Percentiles rank a stretch among this genome's conserved stretches.
Evolutionary conservation across 2,329 filamentous ascomycete species (phyloP).

Genomic region (Penicillium glabrum): DNA sequence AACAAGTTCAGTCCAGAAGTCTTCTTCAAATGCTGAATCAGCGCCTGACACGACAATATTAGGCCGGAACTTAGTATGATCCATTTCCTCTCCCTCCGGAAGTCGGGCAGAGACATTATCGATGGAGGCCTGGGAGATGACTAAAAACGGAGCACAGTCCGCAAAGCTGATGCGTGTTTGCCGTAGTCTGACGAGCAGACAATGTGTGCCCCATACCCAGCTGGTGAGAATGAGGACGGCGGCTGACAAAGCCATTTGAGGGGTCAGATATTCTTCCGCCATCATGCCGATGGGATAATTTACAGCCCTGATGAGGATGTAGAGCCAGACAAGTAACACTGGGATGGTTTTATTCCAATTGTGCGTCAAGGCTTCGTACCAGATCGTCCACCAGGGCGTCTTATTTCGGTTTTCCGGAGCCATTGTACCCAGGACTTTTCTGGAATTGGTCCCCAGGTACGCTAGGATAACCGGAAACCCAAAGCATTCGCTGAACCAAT

Average conservation of each 20-base stretch:
- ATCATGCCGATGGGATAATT: not conserved
- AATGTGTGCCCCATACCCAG: not conserved
- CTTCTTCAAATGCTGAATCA: conserved; percentile 62
- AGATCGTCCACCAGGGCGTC: not conserved
- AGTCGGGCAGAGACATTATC: conserved; percentile 62
- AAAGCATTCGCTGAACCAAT: conserved; percentile 68
- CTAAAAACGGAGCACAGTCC: conserved; percentile 60
- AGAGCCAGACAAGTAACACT: not conserved
- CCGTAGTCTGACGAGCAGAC: not conserved
- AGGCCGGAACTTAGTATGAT: conserved; percentile 69
- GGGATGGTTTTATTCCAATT: not conserved
- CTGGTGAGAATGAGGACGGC: not conserved
- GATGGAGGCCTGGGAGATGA: conserved; percentile 71
- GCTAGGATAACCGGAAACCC: conserved; percentile 62
- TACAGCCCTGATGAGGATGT: not conserved
- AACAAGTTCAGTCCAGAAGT: conserved; percentile 67
- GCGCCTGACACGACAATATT: conserved; percentile 69
- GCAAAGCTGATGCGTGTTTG: conserved; percentile 32
- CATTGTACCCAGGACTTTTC: conserved; percentile 63
- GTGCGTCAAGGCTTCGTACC: not conserved
- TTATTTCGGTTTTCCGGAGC: conserved; percentile 42
- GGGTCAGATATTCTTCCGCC: not conserved
- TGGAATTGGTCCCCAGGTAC: conserved; percentile 63
- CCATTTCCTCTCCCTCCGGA: conserved; percentile 51
- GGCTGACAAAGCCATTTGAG: not conserved